A percentile compares a stretch with the other conserved stretches of the same genome.
Conservation (phyloP, 148 eudicot species). For the Vaccinium macrocarpon region DNA sequence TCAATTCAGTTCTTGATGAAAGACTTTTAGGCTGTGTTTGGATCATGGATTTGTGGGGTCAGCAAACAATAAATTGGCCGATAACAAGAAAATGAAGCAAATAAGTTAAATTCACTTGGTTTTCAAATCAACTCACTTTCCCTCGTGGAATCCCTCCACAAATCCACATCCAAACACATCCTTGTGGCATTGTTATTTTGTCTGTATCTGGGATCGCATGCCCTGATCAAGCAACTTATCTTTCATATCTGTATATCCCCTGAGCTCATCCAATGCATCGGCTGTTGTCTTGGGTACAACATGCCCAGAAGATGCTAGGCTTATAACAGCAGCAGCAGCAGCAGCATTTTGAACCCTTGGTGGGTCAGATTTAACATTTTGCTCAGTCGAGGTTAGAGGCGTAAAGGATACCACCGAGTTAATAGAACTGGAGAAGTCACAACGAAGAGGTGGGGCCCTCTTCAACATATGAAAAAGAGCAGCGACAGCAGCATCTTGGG, state of each 20-base stretch:
- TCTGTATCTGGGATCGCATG: slow-evolving; percentile 12
- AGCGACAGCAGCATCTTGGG: slow-evolving; percentile 53
- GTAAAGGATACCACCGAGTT: background rate
- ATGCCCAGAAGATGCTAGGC: slow-evolving; percentile 37
- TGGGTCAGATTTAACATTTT: background rate
- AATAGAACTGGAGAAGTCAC: slow-evolving; percentile 19
- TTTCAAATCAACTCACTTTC: background rate
- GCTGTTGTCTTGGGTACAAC: slow-evolving; percentile 47
- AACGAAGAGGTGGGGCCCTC: slow-evolving; percentile 56
- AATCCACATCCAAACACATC: background rate
- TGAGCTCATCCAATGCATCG: slow-evolving; percentile 72
- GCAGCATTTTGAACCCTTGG: slow-evolving; percentile 14
- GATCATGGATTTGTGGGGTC: background rate
- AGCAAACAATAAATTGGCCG: background rate
- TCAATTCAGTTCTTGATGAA: background rate
- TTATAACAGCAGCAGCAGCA: slow-evolving; percentile 21
- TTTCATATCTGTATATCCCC: slow-evolving; percentile 45
- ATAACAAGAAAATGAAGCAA: background rate
- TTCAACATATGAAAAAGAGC: slow-evolving; percentile 46
- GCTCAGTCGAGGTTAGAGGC: background rate
- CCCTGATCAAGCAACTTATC: slow-evolving; percentile 51
- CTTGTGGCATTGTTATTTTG: background rate
- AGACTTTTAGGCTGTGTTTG: background rate
- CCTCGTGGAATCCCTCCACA: background rate
- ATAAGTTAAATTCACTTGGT: background rate